Conservation (phyloP, 2,329 filamentous ascomycete species). For the Diaporthe citriasiana region DNA sequence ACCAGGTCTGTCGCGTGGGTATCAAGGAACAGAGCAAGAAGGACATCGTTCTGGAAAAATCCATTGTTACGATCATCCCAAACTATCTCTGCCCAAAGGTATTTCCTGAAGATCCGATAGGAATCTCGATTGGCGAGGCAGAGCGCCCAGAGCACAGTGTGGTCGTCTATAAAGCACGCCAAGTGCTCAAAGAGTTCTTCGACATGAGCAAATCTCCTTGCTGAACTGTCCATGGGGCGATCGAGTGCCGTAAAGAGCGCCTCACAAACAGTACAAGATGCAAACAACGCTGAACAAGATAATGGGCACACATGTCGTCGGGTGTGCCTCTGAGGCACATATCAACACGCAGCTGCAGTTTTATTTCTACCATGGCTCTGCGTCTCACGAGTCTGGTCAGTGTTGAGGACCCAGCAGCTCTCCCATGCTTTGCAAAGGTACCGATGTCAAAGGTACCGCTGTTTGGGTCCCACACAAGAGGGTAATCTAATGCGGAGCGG, state of each 20-base stretch:
- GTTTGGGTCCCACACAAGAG: constrained; percentile 15
- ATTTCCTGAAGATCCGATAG: constrained; percentile 8
- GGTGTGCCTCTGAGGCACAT: background rate
- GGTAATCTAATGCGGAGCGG: constrained; percentile 10
- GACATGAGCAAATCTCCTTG: background rate
- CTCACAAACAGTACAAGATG: background rate
- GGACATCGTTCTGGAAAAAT: background rate
- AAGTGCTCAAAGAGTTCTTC: constrained; percentile 17
- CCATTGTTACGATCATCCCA: constrained; percentile 18
- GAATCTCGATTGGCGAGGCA: constrained; percentile 12
- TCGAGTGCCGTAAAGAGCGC: background rate
- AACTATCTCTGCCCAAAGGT: constrained; percentile 23
- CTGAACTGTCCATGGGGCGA: background rate
- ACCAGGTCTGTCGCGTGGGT: constrained; percentile 1
- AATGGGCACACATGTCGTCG: background rate
- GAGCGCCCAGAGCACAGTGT: constrained; percentile 16
- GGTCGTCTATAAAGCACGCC: constrained; percentile 18
- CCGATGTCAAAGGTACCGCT: constrained; percentile 5
- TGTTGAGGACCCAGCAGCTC: background rate
- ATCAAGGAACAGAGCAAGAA: background rate
- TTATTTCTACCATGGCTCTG: background rate
- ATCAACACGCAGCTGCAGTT: background rate
- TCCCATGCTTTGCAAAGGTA: constrained; percentile 6
- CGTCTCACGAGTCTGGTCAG: background rate
- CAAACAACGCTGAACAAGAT: background rate